Evolutionary conservation across 2,329 filamentous ascomycete species (phyloP).

Genomic region (Neofusicoccum sp.): DNA sequence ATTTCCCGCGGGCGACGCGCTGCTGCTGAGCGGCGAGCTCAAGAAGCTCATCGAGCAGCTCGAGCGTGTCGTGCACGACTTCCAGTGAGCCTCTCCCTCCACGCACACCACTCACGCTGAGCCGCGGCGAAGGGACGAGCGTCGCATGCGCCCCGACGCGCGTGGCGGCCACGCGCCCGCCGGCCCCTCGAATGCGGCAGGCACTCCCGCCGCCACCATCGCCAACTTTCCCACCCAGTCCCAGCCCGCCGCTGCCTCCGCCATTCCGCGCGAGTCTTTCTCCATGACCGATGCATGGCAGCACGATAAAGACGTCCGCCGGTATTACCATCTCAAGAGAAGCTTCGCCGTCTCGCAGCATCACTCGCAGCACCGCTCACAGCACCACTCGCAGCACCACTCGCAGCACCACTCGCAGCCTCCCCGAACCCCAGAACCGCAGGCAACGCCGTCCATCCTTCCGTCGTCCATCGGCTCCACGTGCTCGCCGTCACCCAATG

Average conservation of each 20-base stretch:
- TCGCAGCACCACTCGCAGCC: not conserved
- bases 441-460: not conserved
- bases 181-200: not conserved
- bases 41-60: too few relatives aligned
- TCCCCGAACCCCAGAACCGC: not conserved
- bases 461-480: conserved; percentile 6
- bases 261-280: not conserved
- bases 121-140: not conserved
- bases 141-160: not conserved
- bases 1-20: not conserved
- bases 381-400: not conserved
- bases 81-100: not conserved
- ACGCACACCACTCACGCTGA: not conserved
- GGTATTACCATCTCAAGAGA: not conserved
- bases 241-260: not conserved
- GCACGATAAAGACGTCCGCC: not conserved
- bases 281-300: not conserved
- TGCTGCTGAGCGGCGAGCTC: conserved; percentile 2
- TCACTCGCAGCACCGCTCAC: not conserved
- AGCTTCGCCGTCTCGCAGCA: not conserved
- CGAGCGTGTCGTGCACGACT: not conserved
- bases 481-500: not conserved
- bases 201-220: not conserved
- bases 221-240: not conserved
- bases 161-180: not conserved